Evolutionary conservation across 257 asterid species (phyloP), one percentile per base, ranked within the genome.

Genomic region (Echium plantagineum): DNA sequence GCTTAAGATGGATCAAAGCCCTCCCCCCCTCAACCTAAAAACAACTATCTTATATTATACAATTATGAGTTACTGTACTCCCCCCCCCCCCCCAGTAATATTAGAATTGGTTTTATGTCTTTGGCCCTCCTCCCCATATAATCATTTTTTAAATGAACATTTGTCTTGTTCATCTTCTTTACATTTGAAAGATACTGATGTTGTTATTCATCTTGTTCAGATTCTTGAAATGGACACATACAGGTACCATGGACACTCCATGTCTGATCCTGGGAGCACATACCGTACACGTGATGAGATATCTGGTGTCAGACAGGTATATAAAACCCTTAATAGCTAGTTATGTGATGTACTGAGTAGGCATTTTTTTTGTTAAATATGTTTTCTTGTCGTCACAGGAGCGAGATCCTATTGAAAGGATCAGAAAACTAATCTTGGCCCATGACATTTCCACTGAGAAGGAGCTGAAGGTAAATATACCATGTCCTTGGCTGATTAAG

Each of bases 241-340:
- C 63, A 83, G 99, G 71, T 86, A 93, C 72, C 99, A 89, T 57
- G 97, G 99, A 9, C 97, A 86, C 81, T 93, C 97, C 65, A 86
- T 89, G 97, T 93, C 99, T 62, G 99, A 93, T 74, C 99, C 99
- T 59, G 99, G 97, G 60, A 93, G 95, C 85, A 86, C 99, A 58
- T 93, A 93, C 57, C 96, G 99, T 21, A 86, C 99, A 19, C 96
- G 97, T 74, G 97, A 86, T 75, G 99, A 84, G 78, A 84, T 93
- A 68, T 70, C 83, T 71, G 97, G 91, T 52, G 73, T 93, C 66
- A 83, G 99, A 78, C 97, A 93, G 97, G 98, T 91, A 18, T 46
- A 42, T 67, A 49, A 51, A 42, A 42, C 49, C 67, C 31, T 46
- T 18, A 58, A 5, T 59, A 47, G 22, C 63, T 58, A 46, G 20